Evolutionary conservation across 2,329 filamentous ascomycete genomes (phyloP).

Genomic region (Parascedosporium putredinis): DNA sequence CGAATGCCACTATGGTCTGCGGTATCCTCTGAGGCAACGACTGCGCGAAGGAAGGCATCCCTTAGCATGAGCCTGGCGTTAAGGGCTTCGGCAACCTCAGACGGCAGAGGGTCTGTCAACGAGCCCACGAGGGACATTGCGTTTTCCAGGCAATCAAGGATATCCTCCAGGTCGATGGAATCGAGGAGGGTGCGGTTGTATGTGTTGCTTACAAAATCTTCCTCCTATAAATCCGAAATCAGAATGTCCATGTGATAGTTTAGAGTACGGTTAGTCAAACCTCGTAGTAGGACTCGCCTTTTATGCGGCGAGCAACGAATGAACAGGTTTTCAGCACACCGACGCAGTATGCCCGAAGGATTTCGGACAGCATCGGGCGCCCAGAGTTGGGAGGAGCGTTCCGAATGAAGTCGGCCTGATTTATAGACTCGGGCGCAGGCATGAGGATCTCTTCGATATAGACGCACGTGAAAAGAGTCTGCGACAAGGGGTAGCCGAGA

Average conservation of each 20-base stretch:
- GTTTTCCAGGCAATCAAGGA: conserved; percentile 42
- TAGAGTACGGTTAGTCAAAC: too few relatives aligned
- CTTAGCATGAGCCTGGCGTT: conserved; percentile 56
- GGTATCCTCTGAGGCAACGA: conserved; percentile 36
- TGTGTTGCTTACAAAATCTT: conserved; percentile 90
- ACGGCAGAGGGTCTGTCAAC: conserved; percentile 25
- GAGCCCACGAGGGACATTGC: conserved; percentile 42
- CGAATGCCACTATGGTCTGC: conserved; percentile 35
- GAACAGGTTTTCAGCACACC: conserved; percentile 75
- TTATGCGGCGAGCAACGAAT: conserved; percentile 66
- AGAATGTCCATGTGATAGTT: too few relatives aligned
- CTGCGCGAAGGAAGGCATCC: conserved; percentile 47
- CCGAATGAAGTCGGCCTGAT: conserved; percentile 53
- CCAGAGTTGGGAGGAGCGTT: conserved; percentile 18
- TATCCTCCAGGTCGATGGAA: conserved; percentile 44
- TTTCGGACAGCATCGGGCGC: conserved; percentile 41
- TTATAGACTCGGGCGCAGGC: conserved; percentile 52
- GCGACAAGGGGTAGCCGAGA: conserved; percentile 86
- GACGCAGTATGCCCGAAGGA: conserved; percentile 78
- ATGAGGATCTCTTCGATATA: conserved; percentile 79
- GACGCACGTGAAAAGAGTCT: conserved; percentile 86
- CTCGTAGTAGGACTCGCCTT: conserved; percentile 83
- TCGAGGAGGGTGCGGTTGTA: conserved; percentile 72
- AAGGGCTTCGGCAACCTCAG: conserved; percentile 44
- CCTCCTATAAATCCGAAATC: conserved; percentile 68